These are phyloP conservation scores for Clitopilus hobsonii DNA, from an alignment of 768 basidiomycete genomes.

Conservation along the genomic window DNA sequence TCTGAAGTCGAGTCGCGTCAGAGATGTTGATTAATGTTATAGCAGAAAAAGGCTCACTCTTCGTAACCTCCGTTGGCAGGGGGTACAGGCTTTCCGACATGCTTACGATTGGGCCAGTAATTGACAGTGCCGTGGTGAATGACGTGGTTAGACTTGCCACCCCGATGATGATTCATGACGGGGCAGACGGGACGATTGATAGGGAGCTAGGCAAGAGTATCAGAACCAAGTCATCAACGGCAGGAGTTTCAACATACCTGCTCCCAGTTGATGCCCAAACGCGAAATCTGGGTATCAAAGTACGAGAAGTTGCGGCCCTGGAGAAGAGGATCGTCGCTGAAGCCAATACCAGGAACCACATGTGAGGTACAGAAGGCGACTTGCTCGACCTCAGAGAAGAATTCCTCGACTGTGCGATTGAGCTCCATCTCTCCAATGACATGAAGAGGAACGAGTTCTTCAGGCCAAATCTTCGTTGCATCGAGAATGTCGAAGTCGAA, in stretches of 20 bases:
- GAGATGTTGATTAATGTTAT: not conserved
- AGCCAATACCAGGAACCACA: constrained; percentile 64
- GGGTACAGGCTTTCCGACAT: constrained; percentile 42
- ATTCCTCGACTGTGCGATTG: constrained; percentile 63
- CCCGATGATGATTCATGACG: constrained; percentile 64
- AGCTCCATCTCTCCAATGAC: constrained; percentile 73
- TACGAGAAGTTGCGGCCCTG: constrained; percentile 86
- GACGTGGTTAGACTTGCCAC: constrained; percentile 51
- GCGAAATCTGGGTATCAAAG: constrained; percentile 78
- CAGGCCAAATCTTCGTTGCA: constrained; percentile 83
- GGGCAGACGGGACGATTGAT: constrained; percentile 82
- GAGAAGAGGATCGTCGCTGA: constrained; percentile 76
- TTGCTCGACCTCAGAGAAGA: constrained; percentile 85
- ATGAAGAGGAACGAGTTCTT: constrained; percentile 73
- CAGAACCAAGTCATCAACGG: not conserved
- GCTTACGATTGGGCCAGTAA: constrained; percentile 80
- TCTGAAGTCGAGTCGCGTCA: constrained; percentile 25
- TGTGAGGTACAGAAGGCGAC: constrained; percentile 83
- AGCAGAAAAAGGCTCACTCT: constrained; percentile 32
- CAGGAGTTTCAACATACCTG: constrained; percentile 31
- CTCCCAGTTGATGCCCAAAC: constrained; percentile 79
- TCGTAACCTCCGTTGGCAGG: constrained; percentile 50
- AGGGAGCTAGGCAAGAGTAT: constrained; percentile 50
- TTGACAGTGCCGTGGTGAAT: constrained; percentile 60
- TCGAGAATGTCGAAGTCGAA: constrained; percentile 89